Evolutionary conservation across 1,139 yeast species (phyloP).

Genomic region (Petasospora rhodanensis): DNA sequence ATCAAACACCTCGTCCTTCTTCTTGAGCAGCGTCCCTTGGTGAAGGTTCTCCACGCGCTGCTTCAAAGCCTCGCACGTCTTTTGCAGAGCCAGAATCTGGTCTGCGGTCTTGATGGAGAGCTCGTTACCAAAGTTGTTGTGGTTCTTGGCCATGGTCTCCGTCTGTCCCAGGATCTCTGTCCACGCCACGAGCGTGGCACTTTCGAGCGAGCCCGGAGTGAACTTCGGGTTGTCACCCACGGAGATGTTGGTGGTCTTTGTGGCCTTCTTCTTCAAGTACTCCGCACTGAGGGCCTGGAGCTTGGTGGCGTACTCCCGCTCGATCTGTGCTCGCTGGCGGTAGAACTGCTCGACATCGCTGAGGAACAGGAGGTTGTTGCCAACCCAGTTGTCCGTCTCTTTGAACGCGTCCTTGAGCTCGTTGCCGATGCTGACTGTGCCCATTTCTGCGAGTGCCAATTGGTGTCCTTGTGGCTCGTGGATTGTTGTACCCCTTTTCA

Average conservation of each 20-base stretch:
- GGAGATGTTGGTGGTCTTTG: conserved; percentile 58
- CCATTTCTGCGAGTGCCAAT: no score
- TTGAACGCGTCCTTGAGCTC: conserved; percentile 78
- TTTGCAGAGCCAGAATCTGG: conserved; percentile 52
- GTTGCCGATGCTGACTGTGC: conserved; percentile 49
- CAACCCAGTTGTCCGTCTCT: conserved; percentile 72
- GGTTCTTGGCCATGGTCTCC: conserved; percentile 72
- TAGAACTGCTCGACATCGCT: conserved; percentile 79
- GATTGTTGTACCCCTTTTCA: no score
- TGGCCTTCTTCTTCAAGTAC: conserved; percentile 75
- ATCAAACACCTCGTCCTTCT: conserved; percentile 57
- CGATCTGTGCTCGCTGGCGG: conserved; percentile 74
- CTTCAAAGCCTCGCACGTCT: conserved; percentile 50
- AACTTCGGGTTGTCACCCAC: conserved; percentile 90
- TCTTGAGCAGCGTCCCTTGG: conserved; percentile 52
- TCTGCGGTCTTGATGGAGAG: conserved; percentile 58
- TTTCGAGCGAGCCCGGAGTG: conserved; percentile 93
- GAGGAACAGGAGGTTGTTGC: conserved; percentile 70
- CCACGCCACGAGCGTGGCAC: conserved; percentile 95
- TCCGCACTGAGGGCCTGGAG: conserved; percentile 61
- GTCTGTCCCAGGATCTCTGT: conserved; percentile 82
- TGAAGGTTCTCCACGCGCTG: conserved; percentile 50
- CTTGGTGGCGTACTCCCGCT: conserved; percentile 74
- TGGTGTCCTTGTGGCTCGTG: no score
- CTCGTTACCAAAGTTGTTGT: conserved; percentile 55